phyloP scores from a whole-genome alignment of 2,329 filamentous ascomycete genomes.

The Chaetomium sp. region DNA sequence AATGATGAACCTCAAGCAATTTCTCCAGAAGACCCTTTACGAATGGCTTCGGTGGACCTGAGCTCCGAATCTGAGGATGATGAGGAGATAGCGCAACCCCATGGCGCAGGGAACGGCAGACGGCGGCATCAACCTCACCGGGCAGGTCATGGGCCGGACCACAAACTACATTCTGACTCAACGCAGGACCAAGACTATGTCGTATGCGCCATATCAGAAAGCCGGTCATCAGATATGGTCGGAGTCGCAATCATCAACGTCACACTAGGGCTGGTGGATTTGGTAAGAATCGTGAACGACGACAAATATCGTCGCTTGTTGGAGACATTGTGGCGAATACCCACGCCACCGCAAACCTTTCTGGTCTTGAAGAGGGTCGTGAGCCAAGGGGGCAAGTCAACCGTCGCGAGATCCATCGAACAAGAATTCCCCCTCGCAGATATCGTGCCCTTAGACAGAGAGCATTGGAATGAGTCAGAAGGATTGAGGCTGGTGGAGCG shows the following conservation, averaged over 20 bases:
- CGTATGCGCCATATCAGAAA: constrained; percentile 21
- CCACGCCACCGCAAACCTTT: constrained; percentile 12
- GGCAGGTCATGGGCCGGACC: neutral
- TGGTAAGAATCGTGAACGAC: constrained; percentile 19
- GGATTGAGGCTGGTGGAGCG: constrained; percentile 13
- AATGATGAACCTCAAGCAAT: too few relatives aligned
- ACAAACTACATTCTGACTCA: neutral
- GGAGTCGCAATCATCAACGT: constrained; percentile 20
- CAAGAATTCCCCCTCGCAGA: constrained; percentile 9
- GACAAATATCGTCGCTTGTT: constrained; percentile 16
- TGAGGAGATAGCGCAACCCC: neutral
- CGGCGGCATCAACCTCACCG: neutral
- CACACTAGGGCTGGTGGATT: constrained; percentile 9
- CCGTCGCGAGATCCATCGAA: constrained; percentile 6
- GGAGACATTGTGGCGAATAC: constrained; percentile 12
- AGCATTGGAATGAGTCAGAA: constrained; percentile 19
- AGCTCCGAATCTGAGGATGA: constrained; percentile 11
- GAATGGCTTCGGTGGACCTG: neutral
- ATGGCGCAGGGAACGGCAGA: neutral
- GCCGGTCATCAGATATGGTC: constrained; percentile 17
- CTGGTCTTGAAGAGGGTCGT: constrained; percentile 16
- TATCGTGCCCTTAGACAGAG: constrained; percentile 9
- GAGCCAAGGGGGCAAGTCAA: constrained; percentile 6
- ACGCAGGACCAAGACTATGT: constrained; percentile 13
- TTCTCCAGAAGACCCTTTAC: too few relatives aligned